A percentile compares a stretch with the other conserved stretches of the same genome.
Conservation (phyloP, 345 rosid genomes). For the Boechera divaricarpa region DNA sequence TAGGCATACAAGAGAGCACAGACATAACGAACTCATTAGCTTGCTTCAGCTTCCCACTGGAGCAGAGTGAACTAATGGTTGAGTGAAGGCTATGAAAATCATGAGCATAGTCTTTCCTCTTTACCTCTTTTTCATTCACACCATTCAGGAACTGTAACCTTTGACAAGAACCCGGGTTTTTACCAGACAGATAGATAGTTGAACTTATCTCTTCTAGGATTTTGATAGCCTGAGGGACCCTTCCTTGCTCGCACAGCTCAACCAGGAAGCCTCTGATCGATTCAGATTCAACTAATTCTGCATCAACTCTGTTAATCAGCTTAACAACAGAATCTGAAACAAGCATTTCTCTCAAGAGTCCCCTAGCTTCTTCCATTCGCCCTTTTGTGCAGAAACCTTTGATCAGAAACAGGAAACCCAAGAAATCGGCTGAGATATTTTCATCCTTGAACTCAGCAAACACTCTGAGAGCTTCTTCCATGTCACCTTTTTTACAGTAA, state of each 20-base stretch:
- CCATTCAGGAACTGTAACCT: slow-evolving; percentile 27
- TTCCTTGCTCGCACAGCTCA: slow-evolving; percentile 64
- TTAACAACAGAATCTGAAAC: slow-evolving; percentile 60
- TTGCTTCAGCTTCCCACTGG: slow-evolving; percentile 63
- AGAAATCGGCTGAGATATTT: slow-evolving; percentile 66
- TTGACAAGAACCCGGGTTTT: slow-evolving; percentile 32
- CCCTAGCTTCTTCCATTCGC: slow-evolving; percentile 91
- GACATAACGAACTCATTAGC: slow-evolving; percentile 63
- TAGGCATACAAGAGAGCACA: slow-evolving; percentile 51
- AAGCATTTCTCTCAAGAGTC: slow-evolving; percentile 85
- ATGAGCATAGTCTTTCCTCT: slow-evolving; percentile 38
- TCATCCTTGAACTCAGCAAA: slow-evolving; percentile 60
- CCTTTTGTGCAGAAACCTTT: slow-evolving; percentile 84
- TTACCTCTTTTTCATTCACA: slow-evolving; percentile 35
- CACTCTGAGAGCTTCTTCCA: slow-evolving; percentile 76
- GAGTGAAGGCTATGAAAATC: slow-evolving; percentile 63
- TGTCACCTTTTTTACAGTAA: slow-evolving; percentile 69
- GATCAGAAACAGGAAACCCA: slow-evolving; percentile 72
- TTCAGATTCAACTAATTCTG: slow-evolving; percentile 80
- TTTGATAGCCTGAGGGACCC: slow-evolving; percentile 55
- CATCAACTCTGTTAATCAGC: slow-evolving; percentile 61
- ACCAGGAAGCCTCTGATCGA: slow-evolving; percentile 63
- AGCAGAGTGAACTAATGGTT: slow-evolving; percentile 63
- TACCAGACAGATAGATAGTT: slow-evolving; percentile 43
- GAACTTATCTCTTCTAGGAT: slow-evolving; percentile 48